These are phyloP conservation scores for Crithidia expoeki DNA, from an alignment of 208 protist species.

Conservation along the genomic window DNA sequence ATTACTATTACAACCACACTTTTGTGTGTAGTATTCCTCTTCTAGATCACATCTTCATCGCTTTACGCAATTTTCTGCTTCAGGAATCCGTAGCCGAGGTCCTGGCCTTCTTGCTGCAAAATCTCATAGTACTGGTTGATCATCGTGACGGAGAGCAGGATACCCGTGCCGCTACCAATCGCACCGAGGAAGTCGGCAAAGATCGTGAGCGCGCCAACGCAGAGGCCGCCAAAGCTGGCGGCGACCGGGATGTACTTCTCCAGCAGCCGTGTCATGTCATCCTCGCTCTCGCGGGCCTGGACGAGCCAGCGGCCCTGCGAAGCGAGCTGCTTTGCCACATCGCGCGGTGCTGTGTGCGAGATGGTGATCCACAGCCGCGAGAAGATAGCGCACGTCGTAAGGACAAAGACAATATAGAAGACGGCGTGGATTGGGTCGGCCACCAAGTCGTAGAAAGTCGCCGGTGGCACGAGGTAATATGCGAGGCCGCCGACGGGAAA, in stretches of 20 bases:
- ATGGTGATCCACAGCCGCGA: conserved; percentile 99
- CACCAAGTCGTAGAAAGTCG: conserved; percentile 93
- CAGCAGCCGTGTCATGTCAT: conserved; percentile 86
- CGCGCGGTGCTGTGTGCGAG: conserved; percentile 95
- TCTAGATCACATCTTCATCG: conserved; percentile 2
- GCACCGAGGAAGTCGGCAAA: conserved; percentile 99
- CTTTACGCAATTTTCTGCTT: conserved; percentile 75
- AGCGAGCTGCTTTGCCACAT: conserved; percentile 98
- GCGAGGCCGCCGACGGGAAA: conserved; percentile 97
- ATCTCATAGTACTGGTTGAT: conserved; percentile 99
- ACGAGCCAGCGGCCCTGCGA: conserved; percentile 96
- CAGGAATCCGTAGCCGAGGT: conserved; percentile 79
- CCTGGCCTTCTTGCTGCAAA: conserved; percentile 97
- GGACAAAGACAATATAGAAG: conserved; percentile 98
- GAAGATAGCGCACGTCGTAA: conserved; percentile 98
- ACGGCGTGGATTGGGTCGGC: conserved; percentile 98
- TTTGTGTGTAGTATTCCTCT: neutral
- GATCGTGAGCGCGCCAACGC: conserved; percentile 99
- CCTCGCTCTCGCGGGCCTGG: conserved; percentile 88
- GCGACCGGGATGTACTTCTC: conserved; percentile 99
- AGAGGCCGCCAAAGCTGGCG: conserved; percentile 99
- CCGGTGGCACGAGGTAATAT: conserved; percentile 99
- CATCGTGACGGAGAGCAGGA: conserved; percentile 99
- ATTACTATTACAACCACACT: conserved; percentile 19
- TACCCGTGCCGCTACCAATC: conserved; percentile 98